Conservation (phyloP, 306 rosid genomes). For the Cyclanthera cordifolia region DNA sequence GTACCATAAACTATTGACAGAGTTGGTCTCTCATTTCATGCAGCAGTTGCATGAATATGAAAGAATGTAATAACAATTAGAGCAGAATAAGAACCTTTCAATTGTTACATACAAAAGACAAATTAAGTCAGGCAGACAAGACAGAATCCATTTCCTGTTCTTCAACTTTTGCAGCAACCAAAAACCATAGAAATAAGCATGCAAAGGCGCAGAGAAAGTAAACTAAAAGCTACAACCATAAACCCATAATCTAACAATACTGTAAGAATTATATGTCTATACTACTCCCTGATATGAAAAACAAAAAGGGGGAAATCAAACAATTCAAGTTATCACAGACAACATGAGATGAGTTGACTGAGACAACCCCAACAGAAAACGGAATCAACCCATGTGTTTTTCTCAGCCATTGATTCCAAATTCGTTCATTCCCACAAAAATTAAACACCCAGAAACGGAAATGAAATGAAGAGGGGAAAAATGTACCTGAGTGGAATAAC, state of each 20-base stretch:
- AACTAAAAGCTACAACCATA: background rate
- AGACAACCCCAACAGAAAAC: background rate
- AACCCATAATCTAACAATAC: background rate
- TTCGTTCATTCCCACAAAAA: background rate
- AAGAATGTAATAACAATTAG: background rate
- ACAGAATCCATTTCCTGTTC: background rate
- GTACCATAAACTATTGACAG: background rate
- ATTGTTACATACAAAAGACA: background rate
- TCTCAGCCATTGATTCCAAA: background rate
- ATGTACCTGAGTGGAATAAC: background rate
- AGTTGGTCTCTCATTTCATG: background rate
- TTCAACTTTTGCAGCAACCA: background rate
- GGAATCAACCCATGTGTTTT: background rate
- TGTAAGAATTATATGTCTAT: background rate
- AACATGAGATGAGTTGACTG: background rate
- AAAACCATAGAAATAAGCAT: background rate
- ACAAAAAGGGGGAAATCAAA: too few relatives aligned
- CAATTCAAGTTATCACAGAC: background rate
- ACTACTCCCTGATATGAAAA: background rate
- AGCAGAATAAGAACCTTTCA: background rate
- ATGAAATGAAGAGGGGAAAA: background rate
- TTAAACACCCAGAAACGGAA: conserved; percentile 8
- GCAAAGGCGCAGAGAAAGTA: background rate
- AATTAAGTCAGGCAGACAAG: background rate
- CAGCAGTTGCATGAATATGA: background rate